Evolutionary conservation across 108 stramenopile species (phyloP).

Genomic region (Schizochytrium sp.): DNA sequence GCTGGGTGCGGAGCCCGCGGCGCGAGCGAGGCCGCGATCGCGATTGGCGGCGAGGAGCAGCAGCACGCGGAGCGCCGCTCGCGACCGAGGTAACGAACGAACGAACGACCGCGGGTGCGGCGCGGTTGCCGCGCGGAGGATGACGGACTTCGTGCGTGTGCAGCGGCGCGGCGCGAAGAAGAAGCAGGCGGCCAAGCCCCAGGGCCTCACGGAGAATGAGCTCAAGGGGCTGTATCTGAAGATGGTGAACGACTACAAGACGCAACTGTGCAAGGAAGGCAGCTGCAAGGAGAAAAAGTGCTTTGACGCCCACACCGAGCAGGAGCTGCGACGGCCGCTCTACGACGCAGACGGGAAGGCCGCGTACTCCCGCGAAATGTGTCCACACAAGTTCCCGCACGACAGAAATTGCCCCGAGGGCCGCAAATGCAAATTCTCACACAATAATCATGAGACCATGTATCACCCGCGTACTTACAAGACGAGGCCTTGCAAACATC

Average conservation of each 20-base stretch:
- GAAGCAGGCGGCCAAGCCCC: too few relatives aligned
- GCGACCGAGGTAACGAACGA: too few relatives aligned
- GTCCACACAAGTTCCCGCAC: not conserved
- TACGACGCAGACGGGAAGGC: not conserved
- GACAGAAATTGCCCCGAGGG: not conserved
- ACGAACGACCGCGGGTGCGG: too few relatives aligned
- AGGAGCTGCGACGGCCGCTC: not conserved
- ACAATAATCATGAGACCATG: constrained; percentile 12
- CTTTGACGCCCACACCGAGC: not conserved
- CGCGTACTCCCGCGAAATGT: not conserved
- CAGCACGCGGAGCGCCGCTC: too few relatives aligned
- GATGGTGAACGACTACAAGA: constrained; percentile 8
- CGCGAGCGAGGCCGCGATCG: too few relatives aligned
- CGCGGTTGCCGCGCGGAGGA: not conserved
- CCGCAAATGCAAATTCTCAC: not conserved
- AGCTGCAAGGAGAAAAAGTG: not conserved
- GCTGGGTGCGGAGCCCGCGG: too few relatives aligned
- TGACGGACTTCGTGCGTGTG: constrained; percentile 6
- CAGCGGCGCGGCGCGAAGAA: not conserved
- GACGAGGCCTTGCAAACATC: not conserved
- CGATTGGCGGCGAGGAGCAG: too few relatives aligned
- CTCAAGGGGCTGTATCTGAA: not conserved
- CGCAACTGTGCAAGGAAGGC: not conserved
- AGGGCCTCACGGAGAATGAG: not conserved
- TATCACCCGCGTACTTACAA: not conserved